Evolutionary conservation across 345 rosid species (phyloP), one percentile per base, ranked within the genome.

Genomic region (Eutrema japonicum): DNA sequence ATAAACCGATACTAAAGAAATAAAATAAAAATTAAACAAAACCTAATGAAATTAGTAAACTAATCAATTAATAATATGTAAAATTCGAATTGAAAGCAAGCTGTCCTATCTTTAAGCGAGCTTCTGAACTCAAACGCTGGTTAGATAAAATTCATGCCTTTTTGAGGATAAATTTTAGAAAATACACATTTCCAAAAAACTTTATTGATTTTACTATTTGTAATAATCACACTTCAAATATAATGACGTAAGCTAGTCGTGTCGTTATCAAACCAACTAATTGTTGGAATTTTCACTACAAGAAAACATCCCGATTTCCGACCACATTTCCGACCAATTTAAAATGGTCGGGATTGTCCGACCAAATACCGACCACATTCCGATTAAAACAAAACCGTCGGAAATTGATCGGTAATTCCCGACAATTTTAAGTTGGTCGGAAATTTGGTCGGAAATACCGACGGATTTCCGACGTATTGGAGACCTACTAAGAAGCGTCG

Each of bases 91-190:
- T 52, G 54, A 72, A 53, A 37, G 35, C 50, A 27, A 64, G 77
- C 11, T 64, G 66, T 65, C 56, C 57, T 65, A 41, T 46, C 77
- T 36, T 64, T 64, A 36, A 55, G 37, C 76, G 69, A 72, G 64
- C 77, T 54, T 64, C 48, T 62, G 50, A 62, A 33, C 69, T 30
- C 43, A 41, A 60, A 71, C 59, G 59, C 42, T 71, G 40, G 57
- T n/a, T 41, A 63, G 43, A 61, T 14, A n/a, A 40, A 60, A 51
- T 30, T 62, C 53, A 62, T 41, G 63, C 54, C 46, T 63, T 72
- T 16, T 33, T 32, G 36, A 71, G 48, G 14, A 61, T 16, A 16
- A 18, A 18, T 11, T 32, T 49, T 16, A 53, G 40, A n/a, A 45
- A 54, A 7, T 40, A 45, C 30, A 55, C 56, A n/a, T 64, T 64